phyloP scores from a whole-genome alignment of 805 yeast species.

The Candida silvicultrix region DNA sequence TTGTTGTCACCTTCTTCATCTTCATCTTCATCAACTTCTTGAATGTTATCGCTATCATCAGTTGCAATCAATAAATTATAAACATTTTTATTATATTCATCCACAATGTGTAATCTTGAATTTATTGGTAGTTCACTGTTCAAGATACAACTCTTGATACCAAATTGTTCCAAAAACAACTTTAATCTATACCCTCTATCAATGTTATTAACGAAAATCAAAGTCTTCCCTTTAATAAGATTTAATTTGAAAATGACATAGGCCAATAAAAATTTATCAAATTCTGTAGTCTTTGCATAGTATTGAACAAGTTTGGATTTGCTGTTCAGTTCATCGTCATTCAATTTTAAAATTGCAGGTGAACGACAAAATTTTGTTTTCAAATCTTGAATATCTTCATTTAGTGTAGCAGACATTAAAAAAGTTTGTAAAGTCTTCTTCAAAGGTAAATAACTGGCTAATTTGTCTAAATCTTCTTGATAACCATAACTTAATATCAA shows the following conservation, averaged over 20 bases:
- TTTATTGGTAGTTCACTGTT: conserved; percentile 91
- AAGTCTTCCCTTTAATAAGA: conserved; percentile 84
- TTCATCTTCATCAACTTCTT: conserved; percentile 41
- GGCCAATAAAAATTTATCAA: conserved; percentile 85
- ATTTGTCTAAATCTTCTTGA: conserved; percentile 68
- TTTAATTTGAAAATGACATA: conserved; percentile 88
- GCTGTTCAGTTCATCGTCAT: conserved; percentile 54
- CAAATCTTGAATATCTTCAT: conserved; percentile 74
- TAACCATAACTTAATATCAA: conserved; percentile 86
- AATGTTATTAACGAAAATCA: conserved; percentile 86
- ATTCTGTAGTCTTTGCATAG: conserved; percentile 79
- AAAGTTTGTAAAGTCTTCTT: conserved; percentile 79
- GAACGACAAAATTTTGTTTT: conserved; percentile 72
- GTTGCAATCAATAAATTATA: conserved; percentile 89
- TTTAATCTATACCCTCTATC: conserved; percentile 94
- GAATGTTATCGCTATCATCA: conserved; percentile 69
- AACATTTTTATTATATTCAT: conserved; percentile 86
- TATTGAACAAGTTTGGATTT: conserved; percentile 69
- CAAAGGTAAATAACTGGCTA: conserved; percentile 60
- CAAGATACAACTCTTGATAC: conserved; percentile 79
- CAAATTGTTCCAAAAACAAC: conserved; percentile 89
- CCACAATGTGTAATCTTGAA: conserved; percentile 91
- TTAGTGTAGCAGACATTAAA: conserved; percentile 93
- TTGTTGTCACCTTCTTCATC: conserved; percentile 18
- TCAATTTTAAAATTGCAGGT: conserved; percentile 76